Evolutionary conservation across 192 early-diverging fungal species (phyloP).

Genomic region (Linnemannia schmuckeri): DNA sequence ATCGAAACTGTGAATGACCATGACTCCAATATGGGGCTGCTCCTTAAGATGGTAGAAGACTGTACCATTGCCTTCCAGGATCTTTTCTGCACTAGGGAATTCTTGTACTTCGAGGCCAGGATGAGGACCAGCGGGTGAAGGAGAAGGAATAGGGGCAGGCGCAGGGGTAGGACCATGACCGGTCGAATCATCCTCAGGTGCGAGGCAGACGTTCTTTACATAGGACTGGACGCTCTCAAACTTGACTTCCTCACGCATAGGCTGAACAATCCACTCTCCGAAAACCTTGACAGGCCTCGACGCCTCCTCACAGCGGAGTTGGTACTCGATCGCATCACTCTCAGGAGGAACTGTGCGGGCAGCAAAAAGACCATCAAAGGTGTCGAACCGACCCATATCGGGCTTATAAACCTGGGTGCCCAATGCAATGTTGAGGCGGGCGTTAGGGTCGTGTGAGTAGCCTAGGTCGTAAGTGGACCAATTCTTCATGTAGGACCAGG

Average conservation of each 20-base stretch:
- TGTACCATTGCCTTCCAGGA: neutral
- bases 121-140: neutral
- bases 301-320: neutral
- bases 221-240: neutral
- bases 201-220: slow-evolving; percentile 3
- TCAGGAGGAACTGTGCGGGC: neutral
- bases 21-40: slow-evolving; percentile 12
- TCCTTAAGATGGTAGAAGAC: slow-evolving; percentile 1
- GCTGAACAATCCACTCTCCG: slow-evolving; percentile 7
- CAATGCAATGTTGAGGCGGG: slow-evolving; percentile 31
- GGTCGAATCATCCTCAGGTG: neutral
- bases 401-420: neutral
- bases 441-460: slow-evolving; percentile 32
- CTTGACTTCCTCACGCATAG: no score
- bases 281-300: neutral
- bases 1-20: slow-evolving; percentile 9
- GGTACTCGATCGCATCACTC: neutral
- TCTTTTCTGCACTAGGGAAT: neutral
- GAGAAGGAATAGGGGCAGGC: neutral
- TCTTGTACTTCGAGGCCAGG: neutral
- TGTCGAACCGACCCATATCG: neutral
- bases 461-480: slow-evolving; percentile 9
- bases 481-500: neutral
- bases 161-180: neutral
- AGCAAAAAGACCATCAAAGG: neutral